Evolutionary conservation across 129 eudicot genomes (phyloP), one percentile per base, ranked within the genome.

Genomic region (Flaveria sonorensis): DNA sequence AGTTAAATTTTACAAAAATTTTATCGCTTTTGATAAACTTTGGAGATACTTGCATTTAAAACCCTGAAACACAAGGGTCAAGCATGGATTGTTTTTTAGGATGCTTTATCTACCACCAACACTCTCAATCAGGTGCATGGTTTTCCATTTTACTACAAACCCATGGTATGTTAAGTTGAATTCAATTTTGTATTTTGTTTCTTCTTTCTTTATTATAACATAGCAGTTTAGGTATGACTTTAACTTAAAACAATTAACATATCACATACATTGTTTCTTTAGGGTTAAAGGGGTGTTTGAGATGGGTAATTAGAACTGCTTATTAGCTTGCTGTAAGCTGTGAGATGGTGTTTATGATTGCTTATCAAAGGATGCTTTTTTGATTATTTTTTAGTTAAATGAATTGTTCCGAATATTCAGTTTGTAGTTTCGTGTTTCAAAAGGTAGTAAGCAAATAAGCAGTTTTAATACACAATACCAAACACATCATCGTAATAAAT

Each of bases 111-210:
- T 26, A 2, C 28, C 28, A 26, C 28, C 28, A 26, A 1, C 1
- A 1, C 28, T 26, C 28, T 26, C 28, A 26, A 26, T 26, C 28
- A 26, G 28, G 28, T 26, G 28, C 28, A 0, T 1, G 1, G 28
- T 26, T 26, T 26, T 26, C 28, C 1, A 3, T 94, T 94, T 83
- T 92, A 91, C 62, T 97, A 91, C 70, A 94, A 94, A 84, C 96
- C 96, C 26, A 94, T 94, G 97, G 99, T 94, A 75, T 52, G 36
- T 30, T 30, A 30, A 30, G 36, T 30, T 30, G 15, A 40, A 2
- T 30, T 30, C 5, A 30, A 30, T 30, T 30, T 30, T 30, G 36
- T 30, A n/a, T 10, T 59, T 20, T 40, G 4, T 13, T 28, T 66
- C 7, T 11, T 11, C 5, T 14, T 64, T 14, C 18, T 1, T n/a